These are phyloP conservation scores for Candida labiduridarum DNA, from an alignment of 1,139 yeast genomes.

Conservation along the genomic window DNA sequence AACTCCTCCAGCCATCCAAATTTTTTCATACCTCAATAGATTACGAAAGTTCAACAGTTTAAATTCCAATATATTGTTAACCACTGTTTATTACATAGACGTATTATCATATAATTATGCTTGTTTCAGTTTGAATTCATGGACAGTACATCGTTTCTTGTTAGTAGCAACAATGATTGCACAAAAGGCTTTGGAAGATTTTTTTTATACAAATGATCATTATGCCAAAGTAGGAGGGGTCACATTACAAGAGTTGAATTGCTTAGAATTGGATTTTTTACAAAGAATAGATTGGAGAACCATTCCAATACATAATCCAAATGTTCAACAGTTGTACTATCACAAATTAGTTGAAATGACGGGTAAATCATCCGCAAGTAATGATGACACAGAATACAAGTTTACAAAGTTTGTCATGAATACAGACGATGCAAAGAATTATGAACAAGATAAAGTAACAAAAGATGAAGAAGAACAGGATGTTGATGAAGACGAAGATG, in stretches of 20 bases:
- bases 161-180: conserved; percentile 91
- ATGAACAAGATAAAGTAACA: conserved; percentile 6
- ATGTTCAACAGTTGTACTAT: conserved; percentile 6
- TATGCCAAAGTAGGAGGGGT: conserved; percentile 97
- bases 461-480: conserved; percentile 7
- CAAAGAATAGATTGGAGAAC: conserved; percentile 74
- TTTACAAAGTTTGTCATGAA: conserved; percentile 15
- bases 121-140: conserved; percentile 79
- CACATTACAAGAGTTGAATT: conserved; percentile 79
- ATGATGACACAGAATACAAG: conserved; percentile 7
- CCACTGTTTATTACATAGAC: conserved; percentile 88
- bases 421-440: conserved; percentile 11
- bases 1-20: conserved; percentile 86
- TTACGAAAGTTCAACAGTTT: conserved; percentile 82
- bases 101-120: conserved; percentile 77
- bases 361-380: conserved; percentile 2
- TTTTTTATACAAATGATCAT: conserved; percentile 90
- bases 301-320: conserved; percentile 30
- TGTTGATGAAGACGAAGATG: conserved; percentile 13
- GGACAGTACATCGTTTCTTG: conserved; percentile 90
- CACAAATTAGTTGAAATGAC: conserved; percentile 6
- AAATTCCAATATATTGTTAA: conserved; percentile 77
- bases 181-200: conserved; percentile 90
- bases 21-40: conserved; percentile 74
- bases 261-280: conserved; percentile 85